These are phyloP conservation scores for Phyllosticta citrichinensis DNA, from an alignment of 2,329 filamentous ascomycete species.

Conservation along the genomic window DNA sequence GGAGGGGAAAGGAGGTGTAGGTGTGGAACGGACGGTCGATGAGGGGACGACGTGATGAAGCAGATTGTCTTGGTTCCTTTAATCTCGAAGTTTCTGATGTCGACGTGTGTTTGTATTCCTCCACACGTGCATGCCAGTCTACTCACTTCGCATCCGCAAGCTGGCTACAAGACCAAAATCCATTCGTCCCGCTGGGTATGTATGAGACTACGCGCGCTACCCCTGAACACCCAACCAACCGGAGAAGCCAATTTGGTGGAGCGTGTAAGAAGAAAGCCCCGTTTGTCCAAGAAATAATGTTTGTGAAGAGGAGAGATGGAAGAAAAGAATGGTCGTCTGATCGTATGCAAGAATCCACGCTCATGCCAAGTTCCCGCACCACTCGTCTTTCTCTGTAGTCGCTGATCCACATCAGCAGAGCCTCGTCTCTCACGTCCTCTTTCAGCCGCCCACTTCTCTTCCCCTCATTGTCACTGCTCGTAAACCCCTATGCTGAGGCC, in stretches of 20 bases:
- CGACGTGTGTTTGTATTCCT: too few relatives aligned
- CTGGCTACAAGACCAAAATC: too few relatives aligned
- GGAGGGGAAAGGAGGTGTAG: too few relatives aligned
- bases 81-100: too few relatives aligned
- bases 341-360: background rate
- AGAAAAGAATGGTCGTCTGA: background rate
- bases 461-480: background rate
- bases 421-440: background rate
- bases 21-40: too few relatives aligned
- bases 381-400: background rate
- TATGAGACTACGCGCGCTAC: background rate
- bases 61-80: too few relatives aligned
- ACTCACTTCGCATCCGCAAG: too few relatives aligned
- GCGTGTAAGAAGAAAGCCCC: too few relatives aligned
- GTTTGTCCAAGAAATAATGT: background rate
- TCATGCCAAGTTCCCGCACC: background rate
- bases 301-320: background rate
- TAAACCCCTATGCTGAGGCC: too few relatives aligned
- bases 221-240: background rate
- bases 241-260: background rate
- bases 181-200: background rate
- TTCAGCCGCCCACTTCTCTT: background rate
- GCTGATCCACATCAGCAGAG: background rate
- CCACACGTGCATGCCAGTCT: too few relatives aligned
- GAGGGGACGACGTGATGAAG: too few relatives aligned